Evolutionary conservation across 345 rosid species (phyloP).

Genomic region (Euphorbia pulcherrima): DNA sequence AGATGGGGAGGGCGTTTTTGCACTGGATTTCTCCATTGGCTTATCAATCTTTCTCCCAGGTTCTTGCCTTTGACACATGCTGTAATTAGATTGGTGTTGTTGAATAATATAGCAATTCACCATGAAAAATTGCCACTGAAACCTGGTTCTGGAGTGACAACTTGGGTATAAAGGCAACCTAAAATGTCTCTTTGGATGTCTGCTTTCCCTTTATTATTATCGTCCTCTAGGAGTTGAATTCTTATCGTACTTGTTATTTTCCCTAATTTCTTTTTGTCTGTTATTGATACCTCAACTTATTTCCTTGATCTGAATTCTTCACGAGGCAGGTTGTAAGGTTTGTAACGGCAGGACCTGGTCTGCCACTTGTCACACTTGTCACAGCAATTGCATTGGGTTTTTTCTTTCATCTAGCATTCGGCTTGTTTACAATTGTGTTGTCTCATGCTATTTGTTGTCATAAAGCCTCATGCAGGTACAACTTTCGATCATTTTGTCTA

Average conservation of each 20-base stretch:
- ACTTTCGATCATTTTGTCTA: slow-evolving; percentile 1
- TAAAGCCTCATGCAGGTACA: slow-evolving; percentile 70
- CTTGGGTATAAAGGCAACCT: slow-evolving; percentile 7
- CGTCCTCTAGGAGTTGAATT: background rate
- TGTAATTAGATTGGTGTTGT: background rate
- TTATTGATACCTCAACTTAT: slow-evolving; percentile 14
- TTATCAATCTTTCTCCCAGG: slow-evolving; percentile 55
- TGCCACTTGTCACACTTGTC: slow-evolving; percentile 45
- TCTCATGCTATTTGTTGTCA: slow-evolving; percentile 73
- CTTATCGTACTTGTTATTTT: background rate
- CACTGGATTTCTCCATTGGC: slow-evolving; percentile 49
- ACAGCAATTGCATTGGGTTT: slow-evolving; percentile 56
- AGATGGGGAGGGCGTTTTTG: slow-evolving; percentile 44
- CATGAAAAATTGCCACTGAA: background rate
- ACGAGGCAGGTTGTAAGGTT: slow-evolving; percentile 63
- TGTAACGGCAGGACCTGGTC: slow-evolving; percentile 58
- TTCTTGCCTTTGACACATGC: slow-evolving; percentile 1
- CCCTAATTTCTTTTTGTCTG: slow-evolving; percentile 7
- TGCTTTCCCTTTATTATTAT: slow-evolving; percentile 2
- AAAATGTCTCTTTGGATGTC: slow-evolving; percentile 4
- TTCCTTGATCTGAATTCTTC: slow-evolving; percentile 14
- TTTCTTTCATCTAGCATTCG: slow-evolving; percentile 86
- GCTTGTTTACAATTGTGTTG: slow-evolving; percentile 57
- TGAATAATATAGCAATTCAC: background rate
- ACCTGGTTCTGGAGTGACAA: slow-evolving; percentile 1